Percentiles rank a stretch among this genome's conserved stretches.
Conservation (phyloP, 202 grass and related monocot species). For the Hordeum pubiflorum region DNA sequence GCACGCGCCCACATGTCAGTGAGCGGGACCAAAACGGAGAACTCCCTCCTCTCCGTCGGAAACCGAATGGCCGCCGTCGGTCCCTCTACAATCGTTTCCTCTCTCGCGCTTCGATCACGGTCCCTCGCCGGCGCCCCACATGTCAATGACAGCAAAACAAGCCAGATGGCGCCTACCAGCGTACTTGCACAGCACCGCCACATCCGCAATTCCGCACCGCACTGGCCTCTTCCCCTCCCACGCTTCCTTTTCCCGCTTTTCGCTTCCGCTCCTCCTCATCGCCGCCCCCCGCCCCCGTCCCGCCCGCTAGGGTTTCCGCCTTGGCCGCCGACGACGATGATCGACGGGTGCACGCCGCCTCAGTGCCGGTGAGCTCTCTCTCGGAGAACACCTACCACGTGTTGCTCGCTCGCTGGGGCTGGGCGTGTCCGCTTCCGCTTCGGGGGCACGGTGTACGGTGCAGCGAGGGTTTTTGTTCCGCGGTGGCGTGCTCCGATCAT, state of each 20-base stretch:
- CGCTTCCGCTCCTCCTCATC: not conserved
- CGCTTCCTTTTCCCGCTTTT: slow-evolving; percentile 25
- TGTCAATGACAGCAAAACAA: not conserved
- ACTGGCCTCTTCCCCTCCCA: not conserved
- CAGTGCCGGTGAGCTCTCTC: slow-evolving; percentile 16
- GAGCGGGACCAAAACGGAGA: too few species aligned
- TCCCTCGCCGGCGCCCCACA: not conserved
- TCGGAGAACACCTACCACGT: not conserved
- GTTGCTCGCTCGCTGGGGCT: not conserved
- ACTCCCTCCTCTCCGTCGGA: not conserved
- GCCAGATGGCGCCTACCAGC: not conserved
- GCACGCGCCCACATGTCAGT: too few species aligned
- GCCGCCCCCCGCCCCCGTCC: not conserved
- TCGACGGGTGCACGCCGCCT: not conserved
- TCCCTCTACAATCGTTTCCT: not conserved
- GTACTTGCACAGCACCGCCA: not conserved
- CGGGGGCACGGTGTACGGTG: not conserved
- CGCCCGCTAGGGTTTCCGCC: slow-evolving; percentile 24
- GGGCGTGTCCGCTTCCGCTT: not conserved
- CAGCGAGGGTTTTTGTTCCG: not conserved
- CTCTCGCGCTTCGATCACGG: not conserved
- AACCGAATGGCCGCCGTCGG: not conserved
- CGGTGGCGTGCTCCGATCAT: not conserved
- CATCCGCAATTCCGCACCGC: not conserved
- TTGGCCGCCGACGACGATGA: not conserved